Evolutionary conservation across 1,139 yeast genomes (phyloP).

Genomic region (Casaregolazyma suthepensis): DNA sequence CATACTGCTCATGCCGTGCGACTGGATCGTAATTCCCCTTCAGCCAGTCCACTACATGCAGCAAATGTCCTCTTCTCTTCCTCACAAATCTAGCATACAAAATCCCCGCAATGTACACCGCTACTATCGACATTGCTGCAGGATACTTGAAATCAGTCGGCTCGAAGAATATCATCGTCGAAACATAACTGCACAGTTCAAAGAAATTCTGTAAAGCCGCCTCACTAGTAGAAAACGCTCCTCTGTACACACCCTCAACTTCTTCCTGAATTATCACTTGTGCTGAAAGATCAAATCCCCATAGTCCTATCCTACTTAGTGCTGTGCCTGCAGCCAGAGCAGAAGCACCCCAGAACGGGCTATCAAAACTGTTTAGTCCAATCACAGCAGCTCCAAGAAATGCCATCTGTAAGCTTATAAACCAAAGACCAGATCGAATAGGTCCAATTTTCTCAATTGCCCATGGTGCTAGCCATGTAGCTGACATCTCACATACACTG

Average conservation of each 20-base stretch:
- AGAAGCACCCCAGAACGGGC: conserved; percentile 14
- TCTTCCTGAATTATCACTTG: conserved; percentile 32
- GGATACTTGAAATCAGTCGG: conserved; percentile 32
- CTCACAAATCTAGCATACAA: conserved; percentile 14
- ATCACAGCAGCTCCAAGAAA: conserved; percentile 16
- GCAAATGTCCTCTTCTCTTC: neutral
- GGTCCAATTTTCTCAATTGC: conserved; percentile 26
- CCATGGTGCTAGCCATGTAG: conserved; percentile 30
- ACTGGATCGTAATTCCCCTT: neutral
- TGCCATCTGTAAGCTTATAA: conserved; percentile 24
- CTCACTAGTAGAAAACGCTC: conserved; percentile 33
- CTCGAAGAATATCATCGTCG: conserved; percentile 31
- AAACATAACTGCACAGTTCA: conserved; percentile 27
- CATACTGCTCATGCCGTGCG: neutral
- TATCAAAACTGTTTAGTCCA: conserved; percentile 8
- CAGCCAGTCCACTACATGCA: neutral
- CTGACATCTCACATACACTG: conserved; percentile 29
- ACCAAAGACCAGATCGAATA: conserved; percentile 28
- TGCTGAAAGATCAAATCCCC: conserved; percentile 37
- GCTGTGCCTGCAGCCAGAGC: conserved; percentile 26
- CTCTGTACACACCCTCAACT: conserved; percentile 29
- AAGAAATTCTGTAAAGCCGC: conserved; percentile 34
- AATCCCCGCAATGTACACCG: conserved; percentile 23
- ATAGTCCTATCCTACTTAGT: conserved; percentile 35
- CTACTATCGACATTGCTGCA: conserved; percentile 22